Evolutionary conservation across 768 basidiomycete genomes (phyloP).

Genomic region (Suillus subaureus): DNA sequence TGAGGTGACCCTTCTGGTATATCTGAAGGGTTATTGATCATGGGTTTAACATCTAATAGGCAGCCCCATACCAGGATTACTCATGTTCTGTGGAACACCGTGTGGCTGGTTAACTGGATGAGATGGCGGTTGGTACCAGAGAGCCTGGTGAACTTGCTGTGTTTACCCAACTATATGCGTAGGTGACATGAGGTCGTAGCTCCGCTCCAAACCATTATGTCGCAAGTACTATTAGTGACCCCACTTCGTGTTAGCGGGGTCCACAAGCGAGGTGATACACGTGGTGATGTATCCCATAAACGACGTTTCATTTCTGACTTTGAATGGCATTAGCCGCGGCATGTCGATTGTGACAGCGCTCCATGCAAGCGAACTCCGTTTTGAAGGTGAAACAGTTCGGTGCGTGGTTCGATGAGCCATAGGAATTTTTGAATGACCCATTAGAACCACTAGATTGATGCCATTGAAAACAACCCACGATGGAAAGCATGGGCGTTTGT

Average conservation of each 20-base stretch:
- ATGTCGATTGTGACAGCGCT: background rate
- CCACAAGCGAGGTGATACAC: background rate
- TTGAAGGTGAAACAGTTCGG: too few relatives aligned
- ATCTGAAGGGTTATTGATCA: too few relatives aligned
- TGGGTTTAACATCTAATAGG: constrained; percentile 15
- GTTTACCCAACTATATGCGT: background rate
- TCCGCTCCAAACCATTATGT: background rate
- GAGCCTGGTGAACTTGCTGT: background rate
- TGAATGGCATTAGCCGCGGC: background rate
- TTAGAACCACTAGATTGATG: background rate
- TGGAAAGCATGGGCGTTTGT: too few relatives aligned
- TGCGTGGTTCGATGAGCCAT: too few relatives aligned
- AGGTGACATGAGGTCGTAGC: background rate
- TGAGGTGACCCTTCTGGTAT: too few relatives aligned
- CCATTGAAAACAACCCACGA: background rate
- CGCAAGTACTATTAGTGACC: too few relatives aligned
- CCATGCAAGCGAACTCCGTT: too few relatives aligned
- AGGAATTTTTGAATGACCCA: too few relatives aligned
- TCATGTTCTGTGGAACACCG: constrained; percentile 29
- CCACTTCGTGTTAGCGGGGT: background rate
- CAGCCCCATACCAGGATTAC: constrained; percentile 35
- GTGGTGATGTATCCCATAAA: background rate
- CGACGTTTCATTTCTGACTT: background rate
- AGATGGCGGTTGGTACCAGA: background rate
- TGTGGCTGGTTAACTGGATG: constrained; percentile 19